Evolutionary conservation across 805 yeast species (phyloP).

Genomic region (Candida suzukii): DNA sequence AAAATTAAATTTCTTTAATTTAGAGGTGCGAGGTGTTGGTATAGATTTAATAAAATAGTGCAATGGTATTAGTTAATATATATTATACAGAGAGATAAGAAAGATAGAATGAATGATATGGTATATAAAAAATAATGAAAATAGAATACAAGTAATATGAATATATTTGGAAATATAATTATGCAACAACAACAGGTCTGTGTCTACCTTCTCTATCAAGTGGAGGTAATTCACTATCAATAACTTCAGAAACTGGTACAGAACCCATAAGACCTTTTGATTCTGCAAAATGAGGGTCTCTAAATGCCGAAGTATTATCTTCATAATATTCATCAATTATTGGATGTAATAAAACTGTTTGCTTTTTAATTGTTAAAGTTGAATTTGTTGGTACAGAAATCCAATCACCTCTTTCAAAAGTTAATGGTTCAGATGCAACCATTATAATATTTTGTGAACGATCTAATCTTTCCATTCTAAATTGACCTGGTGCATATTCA

Average conservation of each 20-base stretch:
- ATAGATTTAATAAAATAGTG: no score
- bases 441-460: constrained; percentile 92
- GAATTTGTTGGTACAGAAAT: constrained; percentile 94
- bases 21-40: no score
- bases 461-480: constrained; percentile 89
- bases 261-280: constrained; percentile 92
- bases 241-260: constrained; percentile 59
- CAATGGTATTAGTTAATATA: no score
- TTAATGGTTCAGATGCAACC: constrained; percentile 91
- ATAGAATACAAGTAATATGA: no score
- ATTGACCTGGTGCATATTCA: constrained; percentile 87
- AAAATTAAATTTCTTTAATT: no score
- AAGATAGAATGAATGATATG: no score
- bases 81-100: no score
- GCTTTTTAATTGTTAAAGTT: constrained; percentile 69
- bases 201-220: constrained; percentile 64
- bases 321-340: constrained; percentile 85
- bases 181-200: constrained; percentile 9
- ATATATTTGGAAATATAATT: no score
- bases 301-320: constrained; percentile 53
- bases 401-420: constrained; percentile 97
- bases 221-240: constrained; percentile 59
- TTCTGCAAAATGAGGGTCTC: constrained; percentile 80
- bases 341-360: constrained; percentile 87
- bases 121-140: no score